phyloP scores from a whole-genome alignment of 2,329 filamentous ascomycete genomes.

The Geoglossum cookeanum region DNA sequence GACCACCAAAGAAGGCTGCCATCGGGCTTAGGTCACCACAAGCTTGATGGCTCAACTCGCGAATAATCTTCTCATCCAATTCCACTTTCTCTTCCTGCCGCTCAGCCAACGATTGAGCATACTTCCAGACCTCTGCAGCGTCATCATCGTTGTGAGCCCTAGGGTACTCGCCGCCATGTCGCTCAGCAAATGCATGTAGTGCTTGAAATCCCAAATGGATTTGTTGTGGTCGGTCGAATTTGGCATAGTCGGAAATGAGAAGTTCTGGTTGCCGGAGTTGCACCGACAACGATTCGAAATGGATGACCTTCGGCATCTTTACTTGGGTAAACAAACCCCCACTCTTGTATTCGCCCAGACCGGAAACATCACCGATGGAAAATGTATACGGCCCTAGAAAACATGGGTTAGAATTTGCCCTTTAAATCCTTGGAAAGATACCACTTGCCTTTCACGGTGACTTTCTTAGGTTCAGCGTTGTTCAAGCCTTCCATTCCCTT shows the following conservation, averaged over 20 bases:
- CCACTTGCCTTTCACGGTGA: constrained; percentile 58
- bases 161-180: constrained; percentile 52
- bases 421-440: too few relatives aligned
- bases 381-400: constrained; percentile 64
- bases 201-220: constrained; percentile 87
- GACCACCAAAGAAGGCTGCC: constrained; percentile 86
- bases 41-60: constrained; percentile 87
- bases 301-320: constrained; percentile 90
- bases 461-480: constrained; percentile 63
- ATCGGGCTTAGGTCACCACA: constrained; percentile 78
- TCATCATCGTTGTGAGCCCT: constrained; percentile 71
- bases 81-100: constrained; percentile 53
- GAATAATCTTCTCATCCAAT: constrained; percentile 78
- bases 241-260: constrained; percentile 86
- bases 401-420: not conserved
- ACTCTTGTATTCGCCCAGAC: constrained; percentile 67
- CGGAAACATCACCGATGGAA: constrained; percentile 83
- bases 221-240: constrained; percentile 86
- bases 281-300: constrained; percentile 65
- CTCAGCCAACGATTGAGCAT: constrained; percentile 54
- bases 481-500: constrained; percentile 86
- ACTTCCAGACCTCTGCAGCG: constrained; percentile 55
- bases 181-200: constrained; percentile 65
- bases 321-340: constrained; percentile 88
- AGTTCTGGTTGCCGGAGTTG: constrained; percentile 77